Conservation (phyloP, 2,329 filamentous ascomycete species). For the Fonsecaea monophora region DNA sequence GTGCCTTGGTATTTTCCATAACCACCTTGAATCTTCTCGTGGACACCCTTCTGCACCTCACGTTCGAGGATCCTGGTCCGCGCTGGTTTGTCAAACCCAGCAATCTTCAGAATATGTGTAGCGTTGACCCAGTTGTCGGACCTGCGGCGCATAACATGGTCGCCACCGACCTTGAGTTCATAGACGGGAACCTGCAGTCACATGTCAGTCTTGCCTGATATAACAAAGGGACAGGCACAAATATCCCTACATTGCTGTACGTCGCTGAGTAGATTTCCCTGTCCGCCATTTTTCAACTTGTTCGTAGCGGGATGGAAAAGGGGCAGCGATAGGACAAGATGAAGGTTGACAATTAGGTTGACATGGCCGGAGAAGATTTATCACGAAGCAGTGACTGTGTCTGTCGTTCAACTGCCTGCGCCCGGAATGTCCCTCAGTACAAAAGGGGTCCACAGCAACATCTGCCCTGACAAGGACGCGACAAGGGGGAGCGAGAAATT, state of each 20-base stretch:
- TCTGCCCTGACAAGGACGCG: constrained; percentile 6
- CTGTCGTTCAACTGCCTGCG: constrained; percentile 7
- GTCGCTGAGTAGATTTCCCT: constrained; percentile 68
- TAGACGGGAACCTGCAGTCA: constrained; percentile 82
- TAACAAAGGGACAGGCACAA: constrained; percentile 18
- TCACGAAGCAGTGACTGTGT: background rate
- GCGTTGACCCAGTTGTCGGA: constrained; percentile 98
- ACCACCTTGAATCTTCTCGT: constrained; percentile 97
- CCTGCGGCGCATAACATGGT: constrained; percentile 95
- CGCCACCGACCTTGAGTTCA: constrained; percentile 83
- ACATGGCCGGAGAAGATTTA: background rate
- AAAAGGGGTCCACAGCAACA: background rate
- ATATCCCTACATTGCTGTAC: constrained; percentile 65
- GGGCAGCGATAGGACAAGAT: background rate
- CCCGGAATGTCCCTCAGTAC: background rate
- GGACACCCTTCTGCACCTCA: constrained; percentile 93
- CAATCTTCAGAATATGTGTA: constrained; percentile 97
- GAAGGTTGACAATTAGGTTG: background rate
- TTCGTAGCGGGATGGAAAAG: background rate
- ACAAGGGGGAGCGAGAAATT: constrained; percentile 12
- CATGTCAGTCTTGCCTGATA: constrained; percentile 29
- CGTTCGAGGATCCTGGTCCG: constrained; percentile 93
- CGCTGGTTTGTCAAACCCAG: constrained; percentile 95
- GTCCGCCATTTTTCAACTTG: constrained; percentile 39
- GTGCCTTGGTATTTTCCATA: constrained; percentile 99